Evolutionary conservation across 371 early-diverging fungal genomes (phyloP).

Genomic region (Sporodiniella umbellata): DNA sequence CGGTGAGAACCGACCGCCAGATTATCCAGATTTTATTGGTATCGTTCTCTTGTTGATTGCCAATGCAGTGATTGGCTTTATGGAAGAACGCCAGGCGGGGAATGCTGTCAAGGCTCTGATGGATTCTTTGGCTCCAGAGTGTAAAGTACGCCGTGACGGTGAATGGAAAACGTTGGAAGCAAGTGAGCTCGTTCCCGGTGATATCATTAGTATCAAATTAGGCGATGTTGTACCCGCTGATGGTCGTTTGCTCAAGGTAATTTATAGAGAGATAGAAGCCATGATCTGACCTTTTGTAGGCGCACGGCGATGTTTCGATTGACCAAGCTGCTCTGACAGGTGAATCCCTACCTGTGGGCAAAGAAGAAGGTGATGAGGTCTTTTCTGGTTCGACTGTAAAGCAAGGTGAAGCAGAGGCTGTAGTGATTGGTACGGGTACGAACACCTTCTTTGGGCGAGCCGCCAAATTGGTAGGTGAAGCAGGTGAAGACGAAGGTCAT

Average conservation of each 20-base stretch:
- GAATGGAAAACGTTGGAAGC: slow-evolving; percentile 54
- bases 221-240: slow-evolving; percentile 85
- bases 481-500: slow-evolving; percentile 82
- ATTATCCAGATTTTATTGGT: slow-evolving; percentile 85
- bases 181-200: slow-evolving; percentile 67
- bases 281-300: slow-evolving; percentile 49
- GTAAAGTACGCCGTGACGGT: slow-evolving; percentile 64
- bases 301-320: slow-evolving; percentile 48
- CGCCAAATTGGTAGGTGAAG: slow-evolving; percentile 74
- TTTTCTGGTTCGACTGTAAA: slow-evolving; percentile 83
- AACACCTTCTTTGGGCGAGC: slow-evolving; percentile 91
- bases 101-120: slow-evolving; percentile 75
- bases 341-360: slow-evolving; percentile 73
- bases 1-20: slow-evolving; percentile 59
- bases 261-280: slow-evolving; percentile 2
- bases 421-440: slow-evolving; percentile 81
- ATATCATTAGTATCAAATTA: slow-evolving; percentile 67
- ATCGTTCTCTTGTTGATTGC: slow-evolving; percentile 73
- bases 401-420: slow-evolving; percentile 88
- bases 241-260: slow-evolving; percentile 54
- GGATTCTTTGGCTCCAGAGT: slow-evolving; percentile 71
- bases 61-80: slow-evolving; percentile 83
- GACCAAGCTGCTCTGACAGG: slow-evolving; percentile 88
- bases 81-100: slow-evolving; percentile 80
- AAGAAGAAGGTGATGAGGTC: slow-evolving; percentile 67